Percentiles rank a stretch among this genome's conserved stretches.
These are phyloP conservation scores for Isoetes taiwanensis DNA, from an alignment of 75 land plant genomes.

Conservation along the genomic window DNA sequence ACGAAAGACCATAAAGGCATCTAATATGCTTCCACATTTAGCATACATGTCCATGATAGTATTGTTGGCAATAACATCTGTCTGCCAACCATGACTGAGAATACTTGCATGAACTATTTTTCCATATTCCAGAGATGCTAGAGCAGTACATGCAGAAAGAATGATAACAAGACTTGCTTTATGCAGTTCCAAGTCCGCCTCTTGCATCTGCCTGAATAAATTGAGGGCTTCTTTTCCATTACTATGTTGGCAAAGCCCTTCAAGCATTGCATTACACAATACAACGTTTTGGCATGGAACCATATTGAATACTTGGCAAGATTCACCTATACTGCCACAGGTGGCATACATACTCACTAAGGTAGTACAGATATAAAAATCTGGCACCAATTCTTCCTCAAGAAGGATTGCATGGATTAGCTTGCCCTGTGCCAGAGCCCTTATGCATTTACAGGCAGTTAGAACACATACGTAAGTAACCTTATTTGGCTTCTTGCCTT, in stretches of 20 bases:
- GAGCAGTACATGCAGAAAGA: not conserved
- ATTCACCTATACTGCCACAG: slow-evolving; percentile 1
- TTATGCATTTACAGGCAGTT: not conserved
- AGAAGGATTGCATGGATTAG: not conserved
- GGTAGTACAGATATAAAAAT: slow-evolving; percentile 17
- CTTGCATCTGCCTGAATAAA: slow-evolving; percentile 9
- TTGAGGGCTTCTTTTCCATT: slow-evolving; percentile 5
- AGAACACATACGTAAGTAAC: slow-evolving; percentile 11
- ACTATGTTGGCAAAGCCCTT: slow-evolving; percentile 16
- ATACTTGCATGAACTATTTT: not conserved
- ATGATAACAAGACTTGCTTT: too few relatives aligned
- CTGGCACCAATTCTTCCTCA: not conserved
- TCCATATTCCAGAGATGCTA: not conserved
- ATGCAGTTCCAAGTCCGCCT: too few relatives aligned
- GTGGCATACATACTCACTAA: slow-evolving; percentile 27
- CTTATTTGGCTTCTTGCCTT: slow-evolving; percentile 17
- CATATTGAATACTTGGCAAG: slow-evolving; percentile 15
- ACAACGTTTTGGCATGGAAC: slow-evolving; percentile 26
- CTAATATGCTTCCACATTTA: slow-evolving; percentile 3
- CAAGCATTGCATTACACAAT: slow-evolving; percentile 31
- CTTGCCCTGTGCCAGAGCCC: not conserved
- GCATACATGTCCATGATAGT: slow-evolving; percentile 7
- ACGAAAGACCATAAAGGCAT: not conserved
- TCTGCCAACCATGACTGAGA: not conserved
- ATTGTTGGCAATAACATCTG: not conserved